Base-by-base conservation (phyloP, 495 filamentous ascomycete genomes). In the Aspergillus ostianus region DNA sequence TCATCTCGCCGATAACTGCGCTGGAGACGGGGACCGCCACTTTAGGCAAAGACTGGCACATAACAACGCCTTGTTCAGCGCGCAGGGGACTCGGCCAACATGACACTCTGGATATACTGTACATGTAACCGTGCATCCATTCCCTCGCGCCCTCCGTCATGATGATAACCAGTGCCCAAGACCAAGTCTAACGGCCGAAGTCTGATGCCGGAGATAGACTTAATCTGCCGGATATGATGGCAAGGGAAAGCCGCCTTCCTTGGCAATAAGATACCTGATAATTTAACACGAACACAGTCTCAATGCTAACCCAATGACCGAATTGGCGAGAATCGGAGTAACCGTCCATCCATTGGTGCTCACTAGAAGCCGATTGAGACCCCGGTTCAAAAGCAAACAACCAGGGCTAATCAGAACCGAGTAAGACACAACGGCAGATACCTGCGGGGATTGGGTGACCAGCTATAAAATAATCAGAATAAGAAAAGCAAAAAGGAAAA, bases 201-300 rank as follows among this genome's bases (percentile, higher is more conserved):
- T 44, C 10, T 45, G 26, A 19, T 26, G 13, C 52, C 32, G 4
- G 36, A 21, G 41, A 46, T 46, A 45, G 36, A 54, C 52, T 44
- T 54, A 54, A 15, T 21, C 20, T 15, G 52, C 52, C 52, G 12
- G 23, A 56, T 29, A 53, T 27, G 7, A 53, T 6, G 36, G 15
- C 26, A 15, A 47, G 49, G 41, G 18, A 59, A 19, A 29, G 53
- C 19, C 36, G 50, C 27, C 13, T 20, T 47, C 46, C 10, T 45
- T 41, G 47, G 56, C 27, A 45, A 51, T 18, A 46, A 36, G 45
- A 52, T 57, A 36, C 19, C 32, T 19, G 55, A 60, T 52, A 56
- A 29, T 58, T 57, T 58, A 55, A 53, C 45, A 53, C 48, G 44
- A 55, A 50, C 55, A 50, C 55, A 64, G 54, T 64, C 65, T 55